These are phyloP conservation scores for Solanum chiquidenum DNA, from an alignment of 257 asterid genomes.

Conservation along the genomic window DNA sequence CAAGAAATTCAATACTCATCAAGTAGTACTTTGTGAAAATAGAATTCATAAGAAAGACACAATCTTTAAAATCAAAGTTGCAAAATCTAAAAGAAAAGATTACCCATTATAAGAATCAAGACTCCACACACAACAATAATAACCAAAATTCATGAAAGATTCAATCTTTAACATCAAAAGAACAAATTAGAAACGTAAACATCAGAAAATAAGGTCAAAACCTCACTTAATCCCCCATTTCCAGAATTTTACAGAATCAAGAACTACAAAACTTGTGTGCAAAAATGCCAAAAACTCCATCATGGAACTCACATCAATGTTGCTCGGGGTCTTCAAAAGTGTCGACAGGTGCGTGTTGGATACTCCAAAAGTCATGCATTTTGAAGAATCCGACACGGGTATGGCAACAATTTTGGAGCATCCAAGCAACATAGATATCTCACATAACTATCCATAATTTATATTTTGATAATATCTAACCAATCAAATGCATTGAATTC, in stretches of 20 bases:
- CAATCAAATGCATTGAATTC: background rate
- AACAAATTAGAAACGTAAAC: background rate
- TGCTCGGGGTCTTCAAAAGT: background rate
- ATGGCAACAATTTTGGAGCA: background rate
- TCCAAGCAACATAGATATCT: background rate
- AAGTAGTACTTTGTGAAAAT: background rate
- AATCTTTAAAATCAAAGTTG: background rate
- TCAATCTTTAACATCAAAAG: background rate
- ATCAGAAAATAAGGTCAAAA: background rate
- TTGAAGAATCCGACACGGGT: background rate
- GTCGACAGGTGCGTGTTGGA: background rate
- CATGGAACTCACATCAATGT: background rate
- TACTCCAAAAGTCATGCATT: background rate
- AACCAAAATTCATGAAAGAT: background rate
- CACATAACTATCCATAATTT: background rate
- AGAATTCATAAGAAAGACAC: background rate
- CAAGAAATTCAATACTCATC: background rate
- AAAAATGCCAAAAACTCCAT: background rate
- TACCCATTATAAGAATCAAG: background rate
- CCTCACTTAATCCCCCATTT: background rate
- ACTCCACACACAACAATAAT: background rate
- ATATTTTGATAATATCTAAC: background rate
- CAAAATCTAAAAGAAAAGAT: background rate
- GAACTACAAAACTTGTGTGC: background rate
- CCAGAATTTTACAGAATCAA: background rate